phyloP scores from a whole-genome alignment of 2,329 filamentous ascomycete species.

The Cytospora mali region DNA sequence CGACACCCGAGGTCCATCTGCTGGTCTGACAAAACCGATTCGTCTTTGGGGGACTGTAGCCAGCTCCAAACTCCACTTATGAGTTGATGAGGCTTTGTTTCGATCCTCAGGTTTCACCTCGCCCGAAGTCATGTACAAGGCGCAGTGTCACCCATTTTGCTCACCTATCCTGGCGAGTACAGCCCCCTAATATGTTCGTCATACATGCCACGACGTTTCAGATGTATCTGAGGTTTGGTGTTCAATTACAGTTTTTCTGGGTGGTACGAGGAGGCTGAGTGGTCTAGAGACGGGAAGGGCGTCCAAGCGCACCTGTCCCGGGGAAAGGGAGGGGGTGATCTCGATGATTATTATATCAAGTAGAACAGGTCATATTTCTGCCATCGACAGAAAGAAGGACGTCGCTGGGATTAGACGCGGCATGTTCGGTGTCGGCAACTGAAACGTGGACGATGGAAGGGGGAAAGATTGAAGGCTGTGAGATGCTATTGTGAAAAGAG shows the following conservation, averaged over 20 bases:
- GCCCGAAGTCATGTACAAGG: not conserved
- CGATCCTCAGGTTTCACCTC: not conserved
- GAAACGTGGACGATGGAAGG: no score
- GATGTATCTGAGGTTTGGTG: not conserved
- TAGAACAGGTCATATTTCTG: no score
- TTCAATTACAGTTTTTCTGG: not conserved
- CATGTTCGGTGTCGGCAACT: no score
- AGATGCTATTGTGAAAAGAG: no score
- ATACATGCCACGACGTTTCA: not conserved
- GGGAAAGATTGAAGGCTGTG: no score
- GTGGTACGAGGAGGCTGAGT: not conserved
- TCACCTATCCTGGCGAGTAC: not conserved
- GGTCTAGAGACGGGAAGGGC: not conserved
- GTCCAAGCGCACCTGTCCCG: not conserved
- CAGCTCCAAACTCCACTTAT: not conserved
- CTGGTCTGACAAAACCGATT: not conserved
- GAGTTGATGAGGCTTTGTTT: not conserved
- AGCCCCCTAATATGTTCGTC: not conserved
- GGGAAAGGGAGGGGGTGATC: no score
- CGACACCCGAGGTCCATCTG: not conserved
- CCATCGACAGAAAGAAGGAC: no score
- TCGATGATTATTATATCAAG: no score
- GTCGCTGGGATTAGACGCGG: no score
- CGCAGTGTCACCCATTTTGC: not conserved
- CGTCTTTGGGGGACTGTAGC: not conserved